Base-by-base conservation (phyloP, 164 flowering plant genomes). In the Amborella trichopoda region DNA sequence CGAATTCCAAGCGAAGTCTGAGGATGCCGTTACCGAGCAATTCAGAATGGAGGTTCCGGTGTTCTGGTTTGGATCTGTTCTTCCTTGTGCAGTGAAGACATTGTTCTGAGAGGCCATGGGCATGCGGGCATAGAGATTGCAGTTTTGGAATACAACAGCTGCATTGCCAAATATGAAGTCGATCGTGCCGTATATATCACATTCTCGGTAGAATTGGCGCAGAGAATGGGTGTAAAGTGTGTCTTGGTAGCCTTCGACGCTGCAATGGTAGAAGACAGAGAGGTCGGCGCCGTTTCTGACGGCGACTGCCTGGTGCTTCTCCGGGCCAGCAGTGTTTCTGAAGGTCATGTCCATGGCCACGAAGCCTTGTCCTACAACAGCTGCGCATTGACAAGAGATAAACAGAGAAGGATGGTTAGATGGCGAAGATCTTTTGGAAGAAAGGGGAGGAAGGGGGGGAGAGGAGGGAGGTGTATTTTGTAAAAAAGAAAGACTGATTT, bases 131-230 rank as follows among this genome's bases (percentile, higher is more conserved):
- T 32, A 48, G 12, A 48, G 12, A n/a, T 33, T 48, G 40, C 51
- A 48, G 27, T 23, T 48, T 23, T 48, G 51, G 40, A 48, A 48
- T 12, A 48, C 51, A 3, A 48, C 40, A 1, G 51, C 51, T 4
- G 40, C 51, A 33, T 48, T 48, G 5, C 51, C 51, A 8, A 48
- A 48, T 48, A 48, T 48, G 19, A 48, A 48, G 13, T 48, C 40
- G n/a, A n/a, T n/a, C n/a, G n/a, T n/a, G n/a, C n/a, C n/a, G n/a
- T n/a, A n/a, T n/a, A n/a, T n/a, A n/a, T n/a, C n/a, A n/a, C n/a
- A n/a, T n/a, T n/a, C n/a, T n/a, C n/a, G n/a, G n/a, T n/a, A n/a
- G n/a, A n/a, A n/a, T n/a, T n/a, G n/a, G n/a, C n/a, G n/a, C n/a
- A n/a, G n/a, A n/a, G n/a, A n/a, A n/a, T n/a, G n/a, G n/a, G n/a